Conservation (phyloP, 306 rosid genomes). For the Begonia fuchsioides region DNA sequence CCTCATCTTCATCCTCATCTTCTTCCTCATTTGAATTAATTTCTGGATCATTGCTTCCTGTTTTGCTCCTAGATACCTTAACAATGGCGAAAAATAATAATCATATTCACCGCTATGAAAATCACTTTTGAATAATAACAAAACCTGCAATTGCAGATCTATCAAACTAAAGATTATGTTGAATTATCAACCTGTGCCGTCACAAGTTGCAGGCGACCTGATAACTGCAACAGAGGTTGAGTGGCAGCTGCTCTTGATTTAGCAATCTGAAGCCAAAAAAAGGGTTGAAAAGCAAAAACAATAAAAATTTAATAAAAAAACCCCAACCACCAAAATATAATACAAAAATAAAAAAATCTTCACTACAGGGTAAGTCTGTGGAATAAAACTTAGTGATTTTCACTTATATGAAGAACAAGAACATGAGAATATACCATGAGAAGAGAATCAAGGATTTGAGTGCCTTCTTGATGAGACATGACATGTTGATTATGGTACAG, state of each 20-base stretch:
- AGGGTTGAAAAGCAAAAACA: too few species aligned
- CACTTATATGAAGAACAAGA: too few species aligned
- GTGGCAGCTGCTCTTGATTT: constrained; percentile 46
- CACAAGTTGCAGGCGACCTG: constrained; percentile 77
- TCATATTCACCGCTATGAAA: neutral
- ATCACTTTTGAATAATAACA: neutral
- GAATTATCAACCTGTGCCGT: constrained; percentile 50
- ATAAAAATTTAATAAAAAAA: too few species aligned
- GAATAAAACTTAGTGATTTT: too few species aligned
- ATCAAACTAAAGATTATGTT: constrained; percentile 1
- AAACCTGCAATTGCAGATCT: neutral
- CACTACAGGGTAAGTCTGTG: too few species aligned
- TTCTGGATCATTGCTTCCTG: constrained; percentile 19
- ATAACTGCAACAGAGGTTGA: constrained; percentile 56
- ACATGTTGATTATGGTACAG: constrained; percentile 45
- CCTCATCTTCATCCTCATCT: constrained; percentile 31
- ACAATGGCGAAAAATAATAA: constrained; percentile 24
- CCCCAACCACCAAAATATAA: too few species aligned
- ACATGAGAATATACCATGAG: constrained; percentile 38
- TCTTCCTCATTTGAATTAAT: constrained; percentile 34
- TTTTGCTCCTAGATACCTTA: constrained; percentile 41
- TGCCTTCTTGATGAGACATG: constrained; percentile 27
- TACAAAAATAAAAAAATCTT: too few species aligned
- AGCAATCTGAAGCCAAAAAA: constrained; percentile 33
- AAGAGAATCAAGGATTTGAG: constrained; percentile 40